phyloP scores from a whole-genome alignment of 208 protist genomes.

The Trypanosoma platydactyli region DNA sequence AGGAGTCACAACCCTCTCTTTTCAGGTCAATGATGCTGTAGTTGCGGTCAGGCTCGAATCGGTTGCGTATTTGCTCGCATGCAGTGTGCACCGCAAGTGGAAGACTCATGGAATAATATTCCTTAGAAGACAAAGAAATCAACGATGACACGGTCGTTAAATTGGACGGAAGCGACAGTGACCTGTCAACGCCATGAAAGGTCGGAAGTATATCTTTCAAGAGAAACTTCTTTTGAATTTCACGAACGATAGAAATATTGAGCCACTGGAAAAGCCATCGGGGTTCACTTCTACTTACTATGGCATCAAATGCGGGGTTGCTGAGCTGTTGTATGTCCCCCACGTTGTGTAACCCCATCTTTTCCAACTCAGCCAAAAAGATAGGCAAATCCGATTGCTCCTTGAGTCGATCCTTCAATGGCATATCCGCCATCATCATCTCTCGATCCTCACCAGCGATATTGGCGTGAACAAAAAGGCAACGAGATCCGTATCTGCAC shows the following conservation, averaged over 20 bases:
- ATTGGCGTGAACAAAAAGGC: slow-evolving; percentile 81
- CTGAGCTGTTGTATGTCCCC: slow-evolving; percentile 83
- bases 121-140: slow-evolving; percentile 37
- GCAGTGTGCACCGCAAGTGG: slow-evolving; percentile 59
- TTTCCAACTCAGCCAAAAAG: slow-evolving; percentile 64
- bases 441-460: slow-evolving; percentile 14
- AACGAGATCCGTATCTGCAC: slow-evolving; percentile 63
- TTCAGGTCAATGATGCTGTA: slow-evolving; percentile 65
- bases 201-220: slow-evolving; percentile 54
- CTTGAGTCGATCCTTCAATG: slow-evolving; percentile 11
- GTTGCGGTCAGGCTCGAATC: slow-evolving; percentile 55
- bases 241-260: slow-evolving; percentile 51
- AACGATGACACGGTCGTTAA: slow-evolving; percentile 59
- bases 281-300: slow-evolving; percentile 40
- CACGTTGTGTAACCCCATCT: slow-evolving; percentile 56
- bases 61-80: slow-evolving; percentile 68
- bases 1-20: slow-evolving; percentile 51
- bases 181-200: slow-evolving; percentile 57
- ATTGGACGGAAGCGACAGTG: slow-evolving; percentile 35
- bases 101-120: slow-evolving; percentile 53
- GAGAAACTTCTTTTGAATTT: slow-evolving; percentile 51
- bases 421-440: slow-evolving; percentile 34
- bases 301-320: slow-evolving; percentile 62
- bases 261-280: slow-evolving; percentile 55
- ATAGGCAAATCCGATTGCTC: slow-evolving; percentile 12